Evolutionary conservation across 805 yeast genomes (phyloP).

Genomic region (Cyberlindnera xylosilytica): DNA sequence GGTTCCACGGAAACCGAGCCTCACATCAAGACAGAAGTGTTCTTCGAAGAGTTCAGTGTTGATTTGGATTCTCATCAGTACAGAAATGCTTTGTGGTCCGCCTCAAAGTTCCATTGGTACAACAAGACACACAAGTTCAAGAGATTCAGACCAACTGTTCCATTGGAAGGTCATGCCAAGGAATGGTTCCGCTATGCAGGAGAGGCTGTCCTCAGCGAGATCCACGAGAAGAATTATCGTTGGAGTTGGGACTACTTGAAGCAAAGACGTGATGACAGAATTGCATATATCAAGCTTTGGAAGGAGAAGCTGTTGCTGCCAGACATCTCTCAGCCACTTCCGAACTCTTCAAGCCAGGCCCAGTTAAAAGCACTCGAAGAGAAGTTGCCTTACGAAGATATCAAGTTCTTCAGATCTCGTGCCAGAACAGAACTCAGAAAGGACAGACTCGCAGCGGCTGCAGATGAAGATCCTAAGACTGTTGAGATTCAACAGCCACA

Average conservation of each 20-base stretch:
- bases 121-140: conserved; percentile 73
- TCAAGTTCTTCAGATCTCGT: conserved; percentile 78
- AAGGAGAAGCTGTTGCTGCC: conserved; percentile 46
- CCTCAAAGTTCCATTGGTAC: conserved; percentile 78
- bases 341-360: conserved; percentile 35
- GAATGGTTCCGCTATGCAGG: conserved; percentile 86
- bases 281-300: conserved; percentile 65
- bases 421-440: conserved; percentile 66
- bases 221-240: conserved; percentile 72
- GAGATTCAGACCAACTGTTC: conserved; percentile 59
- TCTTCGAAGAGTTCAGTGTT: conserved; percentile 86
- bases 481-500: conserved; percentile 1
- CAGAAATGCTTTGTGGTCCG: conserved; percentile 73
- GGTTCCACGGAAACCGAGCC: conserved; percentile 70
- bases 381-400: conserved; percentile 67
- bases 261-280: conserved; percentile 69
- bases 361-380: conserved; percentile 54
- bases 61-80: conserved; percentile 84
- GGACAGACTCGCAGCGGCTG: conserved; percentile 38
- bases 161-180: conserved; percentile 56
- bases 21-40: conserved; percentile 68
- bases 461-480: conserved; percentile 4
- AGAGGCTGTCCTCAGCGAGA: conserved; percentile 68
- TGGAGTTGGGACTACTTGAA: conserved; percentile 89
- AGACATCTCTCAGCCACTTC: conserved; percentile 28